Evolutionary conservation across 2,329 filamentous ascomycete species (phyloP).

Genomic region (Penicillium sp.): DNA sequence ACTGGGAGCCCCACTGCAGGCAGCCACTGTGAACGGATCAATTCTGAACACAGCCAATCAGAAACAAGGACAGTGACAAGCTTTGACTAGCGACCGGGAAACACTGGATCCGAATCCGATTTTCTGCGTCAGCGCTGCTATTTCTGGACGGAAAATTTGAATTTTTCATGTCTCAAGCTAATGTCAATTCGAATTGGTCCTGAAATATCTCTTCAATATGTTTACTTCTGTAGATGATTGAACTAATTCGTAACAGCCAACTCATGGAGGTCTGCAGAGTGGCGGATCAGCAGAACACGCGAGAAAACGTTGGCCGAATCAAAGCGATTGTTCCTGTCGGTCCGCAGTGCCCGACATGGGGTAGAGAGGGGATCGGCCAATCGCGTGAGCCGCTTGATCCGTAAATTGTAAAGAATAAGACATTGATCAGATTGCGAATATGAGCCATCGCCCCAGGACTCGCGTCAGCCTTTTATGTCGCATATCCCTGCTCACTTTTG

Average conservation of each 20-base stretch:
- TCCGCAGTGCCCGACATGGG: background rate
- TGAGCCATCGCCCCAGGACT: slow-evolving; percentile 14
- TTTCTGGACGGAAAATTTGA: background rate
- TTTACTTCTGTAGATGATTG: background rate
- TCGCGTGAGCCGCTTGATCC: background rate
- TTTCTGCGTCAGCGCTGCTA: slow-evolving; percentile 5
- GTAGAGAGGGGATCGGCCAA: slow-evolving; percentile 3
- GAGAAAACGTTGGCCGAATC: background rate
- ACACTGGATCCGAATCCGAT: background rate
- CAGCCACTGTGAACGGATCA: slow-evolving; percentile 2
- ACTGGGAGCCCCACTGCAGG: slow-evolving; percentile 3
- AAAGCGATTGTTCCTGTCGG: slow-evolving; percentile 1
- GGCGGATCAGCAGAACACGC: background rate
- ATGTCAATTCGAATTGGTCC: background rate
- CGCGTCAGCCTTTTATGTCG: slow-evolving; percentile 3
- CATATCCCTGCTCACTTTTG: background rate
- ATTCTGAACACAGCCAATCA: slow-evolving; percentile 3
- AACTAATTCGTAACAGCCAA: background rate
- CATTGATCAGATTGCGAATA: slow-evolving; percentile 14
- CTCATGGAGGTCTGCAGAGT: background rate
- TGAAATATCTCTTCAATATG: background rate
- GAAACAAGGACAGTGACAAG: background rate
- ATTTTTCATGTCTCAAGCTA: background rate
- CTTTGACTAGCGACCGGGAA: slow-evolving; percentile 3
- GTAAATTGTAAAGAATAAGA: background rate